Evolutionary conservation across 345 rosid species (phyloP), one percentile per base, ranked within the genome.

Genomic region (Sonneratia caseolaris): DNA sequence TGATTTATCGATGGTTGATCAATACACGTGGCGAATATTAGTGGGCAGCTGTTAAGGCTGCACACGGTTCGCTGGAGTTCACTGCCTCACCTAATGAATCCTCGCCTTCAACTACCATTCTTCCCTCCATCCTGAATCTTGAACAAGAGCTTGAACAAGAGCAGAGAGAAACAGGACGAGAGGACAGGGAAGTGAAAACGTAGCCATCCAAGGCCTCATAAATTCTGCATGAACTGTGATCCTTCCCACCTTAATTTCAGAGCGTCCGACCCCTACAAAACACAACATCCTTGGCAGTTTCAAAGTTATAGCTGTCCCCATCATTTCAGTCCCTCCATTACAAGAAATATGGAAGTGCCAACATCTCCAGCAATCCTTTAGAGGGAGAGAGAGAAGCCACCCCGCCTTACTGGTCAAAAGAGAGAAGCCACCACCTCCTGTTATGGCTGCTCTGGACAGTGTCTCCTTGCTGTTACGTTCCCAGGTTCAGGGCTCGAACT

Each of bases 401-500:
- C 45, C 45, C 45, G 10, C 45, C 45, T 42, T 42, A 42, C 45
- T 42, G 45, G 10, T 42, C 5, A 42, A 42, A 42, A 47, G 51
- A 45, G 69, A 67, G 49, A 67, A 35, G 5, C 43, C 6, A 16
- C 24, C 35, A 12, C 16, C 21, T 53, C 57, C 64, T 32, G 27
- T 37, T 35, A 87, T 82, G 84, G 81, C 77, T 59, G 68, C 66
- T 64, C 68, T 71, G n/a, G 91, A 80, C 72, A 66, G 79, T 4
- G 24, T 77, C 61, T 67, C 77, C 12, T 61, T 48, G 13, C 8
- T 62, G 67, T 68, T 74, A 11, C 64, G 79, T 43, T 57, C 78
- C 47, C 74, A 53, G 43, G 37, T 75, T 38, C 21, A 57, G 64
- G 35, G 72, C 22, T 72, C 82, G 7, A 66, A 80, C 5, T 81